These are phyloP conservation scores for Trichosporon asahii DNA, from an alignment of 1,284 basidiomycete species.

Conservation along the genomic window DNA sequence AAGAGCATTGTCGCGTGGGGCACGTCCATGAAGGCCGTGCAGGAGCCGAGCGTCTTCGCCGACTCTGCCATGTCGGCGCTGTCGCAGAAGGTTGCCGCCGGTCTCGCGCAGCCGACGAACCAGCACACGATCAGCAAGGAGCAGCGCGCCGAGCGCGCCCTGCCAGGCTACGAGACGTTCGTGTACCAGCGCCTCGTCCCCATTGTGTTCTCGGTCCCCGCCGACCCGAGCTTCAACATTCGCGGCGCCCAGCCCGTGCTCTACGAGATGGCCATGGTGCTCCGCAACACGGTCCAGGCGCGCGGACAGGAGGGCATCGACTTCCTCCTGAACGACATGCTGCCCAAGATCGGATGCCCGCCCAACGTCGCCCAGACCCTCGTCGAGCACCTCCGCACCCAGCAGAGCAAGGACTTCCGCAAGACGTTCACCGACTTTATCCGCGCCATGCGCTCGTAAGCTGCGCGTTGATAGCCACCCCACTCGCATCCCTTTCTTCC, in stretches of 20 bases:
- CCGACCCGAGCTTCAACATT: conserved; percentile 74
- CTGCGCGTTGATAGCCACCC: neutral
- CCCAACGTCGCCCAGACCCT: conserved; percentile 73
- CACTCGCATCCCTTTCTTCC: neutral
- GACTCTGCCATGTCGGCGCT: conserved; percentile 39
- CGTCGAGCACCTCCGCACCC: conserved; percentile 67
- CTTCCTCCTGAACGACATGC: conserved; percentile 73
- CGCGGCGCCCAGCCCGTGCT: conserved; percentile 81
- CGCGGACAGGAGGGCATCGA: conserved; percentile 80
- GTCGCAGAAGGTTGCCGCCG: conserved; percentile 52
- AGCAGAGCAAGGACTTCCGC: conserved; percentile 78
- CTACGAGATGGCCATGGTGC: conserved; percentile 77
- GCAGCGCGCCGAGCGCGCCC: conserved; percentile 53
- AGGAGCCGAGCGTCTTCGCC: conserved; percentile 43
- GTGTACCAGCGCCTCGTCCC: conserved; percentile 86
- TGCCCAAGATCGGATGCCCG: conserved; percentile 87
- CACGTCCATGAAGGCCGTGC: conserved; percentile 54
- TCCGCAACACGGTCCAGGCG: conserved; percentile 73
- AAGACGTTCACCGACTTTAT: conserved; percentile 82
- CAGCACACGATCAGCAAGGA: conserved; percentile 42
- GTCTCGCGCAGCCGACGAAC: conserved; percentile 35
- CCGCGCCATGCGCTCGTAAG: conserved; percentile 39
- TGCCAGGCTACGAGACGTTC: conserved; percentile 91
- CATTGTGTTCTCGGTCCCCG: conserved; percentile 76
- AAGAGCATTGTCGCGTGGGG: conserved; percentile 73